Conservation (phyloP, 2,329 filamentous ascomycete genomes). For the Trichoderma harzianum region DNA sequence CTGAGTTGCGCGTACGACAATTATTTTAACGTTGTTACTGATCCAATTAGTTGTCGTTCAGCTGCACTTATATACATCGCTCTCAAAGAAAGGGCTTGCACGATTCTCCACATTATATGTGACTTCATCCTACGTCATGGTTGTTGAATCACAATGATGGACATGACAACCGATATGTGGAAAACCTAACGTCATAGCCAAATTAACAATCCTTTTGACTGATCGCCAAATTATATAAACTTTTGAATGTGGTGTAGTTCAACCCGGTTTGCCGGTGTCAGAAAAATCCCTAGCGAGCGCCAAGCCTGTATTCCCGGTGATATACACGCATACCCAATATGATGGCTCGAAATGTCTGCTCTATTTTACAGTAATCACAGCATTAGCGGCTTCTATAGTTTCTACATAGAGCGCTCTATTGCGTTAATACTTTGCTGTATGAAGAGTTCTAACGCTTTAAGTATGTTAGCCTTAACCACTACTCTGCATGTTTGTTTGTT, state of each 20-base stretch:
- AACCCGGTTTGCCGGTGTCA: neutral
- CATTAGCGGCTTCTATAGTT: neutral
- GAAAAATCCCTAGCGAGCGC: neutral
- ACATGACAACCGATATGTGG: neutral
- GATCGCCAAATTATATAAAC: neutral
- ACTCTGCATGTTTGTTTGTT: no score
- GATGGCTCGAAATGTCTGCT: neutral
- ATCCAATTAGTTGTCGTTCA: neutral
- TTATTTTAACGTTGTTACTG: neutral
- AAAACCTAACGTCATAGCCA: constrained; percentile 7
- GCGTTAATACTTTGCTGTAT: neutral
- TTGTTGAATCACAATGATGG: constrained; percentile 1
- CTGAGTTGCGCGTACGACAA: neutral
- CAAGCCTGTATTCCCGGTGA: neutral
- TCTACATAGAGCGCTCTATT: neutral
- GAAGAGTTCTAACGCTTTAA: neutral
- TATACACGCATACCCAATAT: neutral
- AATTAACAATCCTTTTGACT: neutral
- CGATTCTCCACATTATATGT: constrained; percentile 3
- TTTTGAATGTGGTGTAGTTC: neutral
- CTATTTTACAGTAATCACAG: neutral
- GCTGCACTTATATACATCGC: neutral
- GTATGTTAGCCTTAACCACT: neutral
- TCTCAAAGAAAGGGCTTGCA: neutral
- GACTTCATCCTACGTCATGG: constrained; percentile 12